phyloP scores from a whole-genome alignment of 2,329 filamentous ascomycete species.

The Aspergillus ochraceoroseus region DNA sequence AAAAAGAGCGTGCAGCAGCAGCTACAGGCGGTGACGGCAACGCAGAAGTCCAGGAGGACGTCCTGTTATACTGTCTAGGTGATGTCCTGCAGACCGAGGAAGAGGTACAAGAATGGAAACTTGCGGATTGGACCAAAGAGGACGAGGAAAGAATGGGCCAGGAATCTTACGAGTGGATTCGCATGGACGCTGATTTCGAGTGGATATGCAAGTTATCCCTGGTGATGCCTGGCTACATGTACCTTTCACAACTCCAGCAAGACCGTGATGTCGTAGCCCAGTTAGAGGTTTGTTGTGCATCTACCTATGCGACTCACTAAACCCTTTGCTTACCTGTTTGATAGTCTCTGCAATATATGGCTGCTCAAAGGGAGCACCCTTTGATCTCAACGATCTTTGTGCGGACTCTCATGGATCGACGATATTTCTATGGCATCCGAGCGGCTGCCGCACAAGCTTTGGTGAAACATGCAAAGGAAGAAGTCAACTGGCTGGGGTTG shows the following conservation, averaged over 20 bases:
- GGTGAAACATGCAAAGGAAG: constrained; percentile 67
- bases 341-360: constrained; percentile 67
- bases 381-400: constrained; percentile 85
- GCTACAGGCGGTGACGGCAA: constrained; percentile 59
- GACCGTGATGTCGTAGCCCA: constrained; percentile 94
- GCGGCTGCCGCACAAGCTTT: constrained; percentile 76
- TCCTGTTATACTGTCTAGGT: constrained; percentile 83
- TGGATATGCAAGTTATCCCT: constrained; percentile 85
- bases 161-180: constrained; percentile 98
- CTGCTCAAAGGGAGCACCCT: constrained; percentile 62
- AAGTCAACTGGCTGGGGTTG: constrained; percentile 70
- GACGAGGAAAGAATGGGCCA: constrained; percentile 88
- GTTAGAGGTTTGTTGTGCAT: constrained; percentile 49
- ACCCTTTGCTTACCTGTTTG: constrained; percentile 1
- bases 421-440: constrained; percentile 92
- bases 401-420: constrained; percentile 80
- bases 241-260: constrained; percentile 92
- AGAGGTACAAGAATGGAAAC: constrained; percentile 75
- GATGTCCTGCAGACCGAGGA: constrained; percentile 81
- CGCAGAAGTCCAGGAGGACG: constrained; percentile 67
- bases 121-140: constrained; percentile 84
- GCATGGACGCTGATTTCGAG: constrained; percentile 96
- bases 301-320: neutral
- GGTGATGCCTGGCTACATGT: constrained; percentile 93
- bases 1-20: constrained; percentile 69